Evolutionary conservation across 2,329 filamentous ascomycete genomes (phyloP), one percentile per base, ranked within the genome.

Genomic region (Graphilbum ipis-grandicollis): DNA sequence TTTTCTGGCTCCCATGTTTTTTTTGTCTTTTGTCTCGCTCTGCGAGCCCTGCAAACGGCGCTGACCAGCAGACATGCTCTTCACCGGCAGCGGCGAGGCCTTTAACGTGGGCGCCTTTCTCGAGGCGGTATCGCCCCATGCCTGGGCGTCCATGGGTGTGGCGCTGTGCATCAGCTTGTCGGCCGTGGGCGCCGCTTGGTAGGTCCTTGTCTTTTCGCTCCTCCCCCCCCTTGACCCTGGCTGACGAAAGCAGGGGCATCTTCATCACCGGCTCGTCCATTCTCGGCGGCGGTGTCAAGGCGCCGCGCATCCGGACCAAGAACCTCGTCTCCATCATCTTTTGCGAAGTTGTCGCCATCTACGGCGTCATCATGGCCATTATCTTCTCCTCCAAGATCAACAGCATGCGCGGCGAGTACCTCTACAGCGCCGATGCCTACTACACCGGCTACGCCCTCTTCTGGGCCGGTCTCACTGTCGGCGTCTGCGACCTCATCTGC

Each of bases 281-380:
- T 56, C 72, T 98, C 47, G 92, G 92, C 52, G 90, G 83, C 50
- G 90, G 90, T 65, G 90, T 98, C 53, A 88, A 82, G 59, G 88
- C 90, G 33, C 92, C 92, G 28, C 80, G 90, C 50, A 98, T 98
- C 62, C 83, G 90, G 57, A 98, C 90, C 45, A 98, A 98, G 76
- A 98, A 98, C 68, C 62, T 98, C 53, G 96, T 98, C 57, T 96
- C 88, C 51, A 98, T 98, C 60, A 96, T 98, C 63, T 98, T 98
- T 65, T 98, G 90, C 66, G 90, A 98, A 64, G 90, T 98, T 53
- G 90, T 98, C 52, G 90, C 90, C 59, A 98, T 98, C 59, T 98
- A 98, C 69, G 92, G 92, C 51, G 88, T 98, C 60, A 98, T 98
- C 63, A 98, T 98, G 85, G 80, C 86, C 50, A 98, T 98, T 56